Conservation (phyloP, 2,329 filamentous ascomycete genomes). For the Bipolaris gigantea region DNA sequence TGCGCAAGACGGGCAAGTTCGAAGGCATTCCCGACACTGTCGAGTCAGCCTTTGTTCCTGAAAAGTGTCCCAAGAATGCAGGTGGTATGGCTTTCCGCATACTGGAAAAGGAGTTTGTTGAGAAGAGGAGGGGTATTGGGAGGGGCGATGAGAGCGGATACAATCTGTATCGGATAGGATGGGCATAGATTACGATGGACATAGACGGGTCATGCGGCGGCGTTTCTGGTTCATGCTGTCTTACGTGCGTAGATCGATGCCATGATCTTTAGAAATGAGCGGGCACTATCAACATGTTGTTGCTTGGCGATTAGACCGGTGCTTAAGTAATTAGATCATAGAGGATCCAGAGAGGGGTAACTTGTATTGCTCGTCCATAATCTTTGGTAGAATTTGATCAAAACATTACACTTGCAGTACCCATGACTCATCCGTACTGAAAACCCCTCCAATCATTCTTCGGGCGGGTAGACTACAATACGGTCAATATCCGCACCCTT, state of each 20-base stretch:
- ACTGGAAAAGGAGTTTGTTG: slow-evolving; percentile 25
- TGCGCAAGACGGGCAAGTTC: slow-evolving; percentile 39
- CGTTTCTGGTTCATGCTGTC: neutral
- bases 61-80: slow-evolving; percentile 16
- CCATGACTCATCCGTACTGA: no score
- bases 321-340: neutral
- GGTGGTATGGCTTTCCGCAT: slow-evolving; percentile 27
- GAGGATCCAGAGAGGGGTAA: neutral
- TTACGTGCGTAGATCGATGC: neutral
- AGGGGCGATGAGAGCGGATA: slow-evolving; percentile 42
- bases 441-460: slow-evolving; percentile 34
- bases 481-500: slow-evolving; percentile 63
- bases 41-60: slow-evolving; percentile 33
- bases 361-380: no score
- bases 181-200: slow-evolving; percentile 20
- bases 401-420: neutral
- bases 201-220: neutral
- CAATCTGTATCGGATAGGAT: slow-evolving; percentile 39
- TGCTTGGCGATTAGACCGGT: neutral
- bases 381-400: neutral
- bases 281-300: no score
- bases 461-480: slow-evolving; percentile 63
- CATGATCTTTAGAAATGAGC: neutral
- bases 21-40: slow-evolving; percentile 43
- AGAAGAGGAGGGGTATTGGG: slow-evolving; percentile 38